phyloP scores from a whole-genome alignment of 768 basidiomycete species.

The Serpula lacrymans region DNA sequence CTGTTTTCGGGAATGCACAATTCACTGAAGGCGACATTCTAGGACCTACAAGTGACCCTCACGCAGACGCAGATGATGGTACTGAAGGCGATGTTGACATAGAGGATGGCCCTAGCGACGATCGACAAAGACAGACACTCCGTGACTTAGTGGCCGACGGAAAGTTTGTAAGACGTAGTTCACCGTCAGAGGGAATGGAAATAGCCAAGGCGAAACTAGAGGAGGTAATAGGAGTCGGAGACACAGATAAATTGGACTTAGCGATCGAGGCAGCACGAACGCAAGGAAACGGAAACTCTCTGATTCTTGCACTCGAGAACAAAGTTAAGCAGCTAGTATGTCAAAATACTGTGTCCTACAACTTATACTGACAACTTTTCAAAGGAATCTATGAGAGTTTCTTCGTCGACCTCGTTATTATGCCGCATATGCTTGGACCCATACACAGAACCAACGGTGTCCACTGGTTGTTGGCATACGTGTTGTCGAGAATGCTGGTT shows the following conservation, averaged over 20 bases:
- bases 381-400: slow-evolving; percentile 43
- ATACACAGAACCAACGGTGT: slow-evolving; percentile 74
- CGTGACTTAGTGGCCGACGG: slow-evolving; percentile 54
- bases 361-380: slow-evolving; percentile 1
- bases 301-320: slow-evolving; percentile 55
- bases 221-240: slow-evolving; percentile 39
- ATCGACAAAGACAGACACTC: slow-evolving; percentile 34
- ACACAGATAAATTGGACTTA: slow-evolving; percentile 43
- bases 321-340: slow-evolving; percentile 58
- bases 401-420: slow-evolving; percentile 40
- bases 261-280: slow-evolving; percentile 48
- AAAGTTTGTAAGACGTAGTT: slow-evolving; percentile 32
- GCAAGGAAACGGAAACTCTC: slow-evolving; percentile 42
- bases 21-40: slow-evolving; percentile 75
- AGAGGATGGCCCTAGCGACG: slow-evolving; percentile 16
- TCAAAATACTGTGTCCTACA: slow-evolving; percentile 5
- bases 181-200: slow-evolving; percentile 13
- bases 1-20: slow-evolving; percentile 63
- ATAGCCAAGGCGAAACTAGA: slow-evolving; percentile 32
- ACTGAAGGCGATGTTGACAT: slow-evolving; percentile 38
- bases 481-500: slow-evolving; percentile 84
- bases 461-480: slow-evolving; percentile 86
- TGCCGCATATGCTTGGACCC: slow-evolving; percentile 82
- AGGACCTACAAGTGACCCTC: slow-evolving; percentile 18
- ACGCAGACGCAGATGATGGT: slow-evolving; percentile 40